phyloP scores from a whole-genome alignment of 192 early-diverging fungal species.

The Backusella psychrophila region DNA sequence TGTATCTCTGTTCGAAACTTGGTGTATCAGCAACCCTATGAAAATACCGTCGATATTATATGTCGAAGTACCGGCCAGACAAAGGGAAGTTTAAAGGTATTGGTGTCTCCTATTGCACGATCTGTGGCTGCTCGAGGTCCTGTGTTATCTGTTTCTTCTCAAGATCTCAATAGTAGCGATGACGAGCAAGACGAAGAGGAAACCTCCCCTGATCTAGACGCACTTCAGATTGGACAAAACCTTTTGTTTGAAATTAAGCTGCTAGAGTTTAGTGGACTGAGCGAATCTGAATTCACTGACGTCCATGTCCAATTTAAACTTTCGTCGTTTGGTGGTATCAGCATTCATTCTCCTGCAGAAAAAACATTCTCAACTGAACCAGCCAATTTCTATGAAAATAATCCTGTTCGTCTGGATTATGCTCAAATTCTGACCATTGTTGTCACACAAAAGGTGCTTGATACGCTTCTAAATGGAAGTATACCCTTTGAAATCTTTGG shows the following conservation, averaged over 20 bases:
- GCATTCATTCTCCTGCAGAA: conserved; percentile 38
- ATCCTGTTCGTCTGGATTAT: conserved; percentile 51
- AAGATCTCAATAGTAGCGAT: neutral
- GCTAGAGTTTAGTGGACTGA: conserved; percentile 54
- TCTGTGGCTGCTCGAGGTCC: conserved; percentile 2
- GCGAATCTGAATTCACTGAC: conserved; percentile 59
- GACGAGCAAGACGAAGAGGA: conserved; percentile 14
- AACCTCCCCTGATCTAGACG: neutral
- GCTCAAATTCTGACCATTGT: conserved; percentile 44
- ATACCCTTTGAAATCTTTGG: conserved; percentile 57
- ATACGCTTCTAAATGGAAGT: conserved; percentile 15
- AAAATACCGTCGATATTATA: conserved; percentile 41
- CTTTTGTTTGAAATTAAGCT: conserved; percentile 66
- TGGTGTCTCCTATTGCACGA: conserved; percentile 40
- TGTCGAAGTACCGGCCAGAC: conserved; percentile 42
- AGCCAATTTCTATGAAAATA: conserved; percentile 49
- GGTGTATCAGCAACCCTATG: conserved; percentile 39
- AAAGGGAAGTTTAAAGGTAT: conserved; percentile 39
- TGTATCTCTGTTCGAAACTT: conserved; percentile 42
- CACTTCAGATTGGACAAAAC: conserved; percentile 45
- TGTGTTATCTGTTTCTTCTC: neutral
- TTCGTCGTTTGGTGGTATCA: conserved; percentile 56
- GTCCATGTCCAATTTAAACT: conserved; percentile 73
- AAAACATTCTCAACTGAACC: conserved; percentile 62
- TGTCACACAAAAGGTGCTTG: conserved; percentile 24